Evolutionary conservation across 2,329 filamentous ascomycete genomes (phyloP).

Genomic region (Paecilomyces dactylethromorphus): DNA sequence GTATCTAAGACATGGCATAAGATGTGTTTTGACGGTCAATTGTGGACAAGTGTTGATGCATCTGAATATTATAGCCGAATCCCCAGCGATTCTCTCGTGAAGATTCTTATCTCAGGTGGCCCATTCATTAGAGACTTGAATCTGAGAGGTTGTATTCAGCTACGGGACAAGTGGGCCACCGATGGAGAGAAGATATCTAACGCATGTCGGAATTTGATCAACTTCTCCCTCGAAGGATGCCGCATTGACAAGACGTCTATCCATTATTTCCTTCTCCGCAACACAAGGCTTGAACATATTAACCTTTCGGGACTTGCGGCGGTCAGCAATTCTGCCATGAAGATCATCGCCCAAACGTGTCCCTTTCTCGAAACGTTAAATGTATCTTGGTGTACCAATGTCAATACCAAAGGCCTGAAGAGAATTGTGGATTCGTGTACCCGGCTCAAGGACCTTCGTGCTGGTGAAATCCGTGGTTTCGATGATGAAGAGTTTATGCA

Average conservation of each 20-base stretch:
- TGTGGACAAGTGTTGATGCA: constrained; percentile 81
- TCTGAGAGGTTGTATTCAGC: constrained; percentile 81
- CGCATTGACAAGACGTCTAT: constrained; percentile 73
- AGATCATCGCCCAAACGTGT: constrained; percentile 75
- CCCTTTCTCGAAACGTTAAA: constrained; percentile 77
- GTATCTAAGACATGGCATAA: constrained; percentile 73
- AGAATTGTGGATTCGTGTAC: constrained; percentile 67
- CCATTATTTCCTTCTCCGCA: constrained; percentile 71
- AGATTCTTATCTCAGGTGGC: constrained; percentile 76
- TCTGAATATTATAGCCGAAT: constrained; percentile 85
- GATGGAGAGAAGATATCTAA: constrained; percentile 65
- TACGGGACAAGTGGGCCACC: constrained; percentile 71
- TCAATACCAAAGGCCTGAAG: constrained; percentile 70
- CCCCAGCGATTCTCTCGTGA: constrained; percentile 72
- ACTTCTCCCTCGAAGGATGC: constrained; percentile 83
- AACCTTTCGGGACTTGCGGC: constrained; percentile 77
- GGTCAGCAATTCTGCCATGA: constrained; percentile 74
- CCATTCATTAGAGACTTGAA: constrained; percentile 90
- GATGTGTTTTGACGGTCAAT: constrained; percentile 87
- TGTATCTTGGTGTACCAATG: constrained; percentile 85
- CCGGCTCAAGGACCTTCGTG: constrained; percentile 70
- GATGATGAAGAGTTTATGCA: constrained; percentile 65
- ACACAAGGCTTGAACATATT: constrained; percentile 70
- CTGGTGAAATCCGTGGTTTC: constrained; percentile 75
- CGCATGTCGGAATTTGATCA: constrained; percentile 78